phyloP scores from a whole-genome alignment of 768 basidiomycete species.

The Serendipita sp. region DNA sequence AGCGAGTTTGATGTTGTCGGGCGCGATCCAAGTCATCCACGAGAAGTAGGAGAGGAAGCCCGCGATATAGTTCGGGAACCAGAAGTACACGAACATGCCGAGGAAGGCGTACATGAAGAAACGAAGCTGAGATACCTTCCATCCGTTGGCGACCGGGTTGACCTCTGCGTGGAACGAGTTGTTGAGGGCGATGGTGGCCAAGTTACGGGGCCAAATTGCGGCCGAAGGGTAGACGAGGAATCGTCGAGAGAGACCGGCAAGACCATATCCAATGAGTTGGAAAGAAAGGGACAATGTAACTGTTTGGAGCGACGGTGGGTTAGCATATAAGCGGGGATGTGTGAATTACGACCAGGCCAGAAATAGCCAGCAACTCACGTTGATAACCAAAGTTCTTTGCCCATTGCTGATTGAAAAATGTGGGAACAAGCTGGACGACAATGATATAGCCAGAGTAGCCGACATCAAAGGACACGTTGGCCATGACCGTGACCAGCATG shows the following conservation, averaged over 20 bases:
- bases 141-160: conserved; percentile 16
- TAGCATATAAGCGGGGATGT: not conserved
- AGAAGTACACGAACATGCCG: conserved; percentile 18
- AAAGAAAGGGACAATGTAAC: conserved; percentile 11
- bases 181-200: conserved; percentile 19
- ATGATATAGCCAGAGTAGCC: conserved; percentile 18
- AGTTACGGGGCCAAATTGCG: conserved; percentile 19
- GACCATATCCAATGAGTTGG: conserved; percentile 15
- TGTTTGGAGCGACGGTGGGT: not conserved
- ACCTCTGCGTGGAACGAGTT: conserved; percentile 15
- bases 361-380: conserved; percentile 8
- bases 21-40: conserved; percentile 27
- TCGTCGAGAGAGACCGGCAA: conserved; percentile 15
- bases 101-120: conserved; percentile 13
- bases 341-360: conserved; percentile 9
- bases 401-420: conserved; percentile 21
- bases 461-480: conserved; percentile 17
- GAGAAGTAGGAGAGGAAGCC: conserved; percentile 17
- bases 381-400: conserved; percentile 14
- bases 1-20: conserved; percentile 22
- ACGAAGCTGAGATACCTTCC: conserved; percentile 15
- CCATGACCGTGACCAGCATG: conserved; percentile 20
- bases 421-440: conserved; percentile 15
- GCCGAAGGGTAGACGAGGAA: conserved; percentile 16
- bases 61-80: conserved; percentile 19